Conservation (phyloP, 1,284 basidiomycete species). For the Heliocybe sulcata region DNA sequence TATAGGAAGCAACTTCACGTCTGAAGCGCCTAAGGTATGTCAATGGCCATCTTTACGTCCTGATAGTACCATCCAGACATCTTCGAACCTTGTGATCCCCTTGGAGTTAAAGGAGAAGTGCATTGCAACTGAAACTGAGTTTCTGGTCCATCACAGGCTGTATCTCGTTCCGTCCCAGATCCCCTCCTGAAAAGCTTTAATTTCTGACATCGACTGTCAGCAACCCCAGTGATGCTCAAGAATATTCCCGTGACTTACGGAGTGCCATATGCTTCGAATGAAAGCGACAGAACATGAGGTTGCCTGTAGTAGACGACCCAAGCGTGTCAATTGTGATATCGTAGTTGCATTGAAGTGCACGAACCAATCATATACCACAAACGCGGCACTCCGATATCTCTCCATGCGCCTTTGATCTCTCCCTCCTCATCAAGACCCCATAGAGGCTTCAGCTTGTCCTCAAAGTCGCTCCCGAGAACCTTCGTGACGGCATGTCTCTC, state of each 20-base stretch:
- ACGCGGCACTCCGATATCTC: conserved; percentile 41
- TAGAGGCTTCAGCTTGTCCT: conserved; percentile 34
- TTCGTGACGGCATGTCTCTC: conserved; percentile 29
- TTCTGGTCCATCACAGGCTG: conserved; percentile 2
- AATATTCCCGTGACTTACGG: conserved; percentile 30
- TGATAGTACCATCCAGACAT: too few species aligned
- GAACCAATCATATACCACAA: conserved; percentile 53
- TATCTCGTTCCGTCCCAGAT: conserved; percentile 37
- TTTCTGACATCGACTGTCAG: conserved; percentile 28
- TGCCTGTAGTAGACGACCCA: conserved; percentile 27
- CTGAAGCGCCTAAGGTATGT: too few species aligned
- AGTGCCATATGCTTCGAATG: conserved; percentile 53
- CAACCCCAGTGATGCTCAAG: not conserved
- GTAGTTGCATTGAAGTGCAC: conserved; percentile 8
- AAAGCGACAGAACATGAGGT: conserved; percentile 45
- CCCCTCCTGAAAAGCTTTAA: conserved; percentile 52
- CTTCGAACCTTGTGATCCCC: too few species aligned
- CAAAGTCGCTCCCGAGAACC: conserved; percentile 42
- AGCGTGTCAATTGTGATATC: not conserved
- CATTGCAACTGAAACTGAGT: too few species aligned
- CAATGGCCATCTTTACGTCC: too few species aligned
- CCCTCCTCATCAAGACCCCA: conserved; percentile 57
- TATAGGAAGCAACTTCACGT: too few species aligned
- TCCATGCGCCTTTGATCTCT: conserved; percentile 44
- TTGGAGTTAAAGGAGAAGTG: too few species aligned